These are phyloP conservation scores for Herpotrichia juniperi DNA, from an alignment of 2,329 filamentous ascomycete species.

Conservation along the genomic window DNA sequence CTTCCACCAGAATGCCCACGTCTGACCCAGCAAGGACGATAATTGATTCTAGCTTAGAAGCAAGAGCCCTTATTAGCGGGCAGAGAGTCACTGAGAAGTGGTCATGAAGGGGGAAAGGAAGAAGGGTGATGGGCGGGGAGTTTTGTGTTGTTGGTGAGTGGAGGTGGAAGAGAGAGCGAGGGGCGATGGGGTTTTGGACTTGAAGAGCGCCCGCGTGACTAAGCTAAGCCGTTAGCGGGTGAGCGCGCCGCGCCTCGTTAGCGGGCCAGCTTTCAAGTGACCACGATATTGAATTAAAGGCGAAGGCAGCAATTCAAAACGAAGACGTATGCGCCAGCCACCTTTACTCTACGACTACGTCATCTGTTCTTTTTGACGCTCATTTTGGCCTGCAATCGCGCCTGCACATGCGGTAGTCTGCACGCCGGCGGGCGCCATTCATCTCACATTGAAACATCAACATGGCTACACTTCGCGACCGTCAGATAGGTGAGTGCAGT, in stretches of 20 bases:
- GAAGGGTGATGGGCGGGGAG: slow-evolving; percentile 24
- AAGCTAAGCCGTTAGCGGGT: slow-evolving; percentile 5
- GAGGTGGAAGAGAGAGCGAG: slow-evolving; percentile 16
- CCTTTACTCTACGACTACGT: background rate
- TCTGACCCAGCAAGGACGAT: slow-evolving; percentile 38
- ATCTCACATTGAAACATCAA: slow-evolving; percentile 15
- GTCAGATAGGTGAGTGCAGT: slow-evolving; percentile 60
- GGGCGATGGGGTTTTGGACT: slow-evolving; percentile 22
- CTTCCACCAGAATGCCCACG: slow-evolving; percentile 32
- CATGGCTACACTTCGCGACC: slow-evolving; percentile 64
- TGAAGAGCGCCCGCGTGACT: slow-evolving; percentile 13
- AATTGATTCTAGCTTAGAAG: slow-evolving; percentile 42
- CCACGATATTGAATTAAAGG: background rate
- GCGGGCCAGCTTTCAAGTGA: slow-evolving; percentile 1
- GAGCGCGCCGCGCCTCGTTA: background rate
- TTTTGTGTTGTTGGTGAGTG: slow-evolving; percentile 26
- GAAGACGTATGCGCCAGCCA: background rate
- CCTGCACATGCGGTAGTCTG: slow-evolving; percentile 30
- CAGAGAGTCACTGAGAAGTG: slow-evolving; percentile 44
- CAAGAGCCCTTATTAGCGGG: slow-evolving; percentile 49
- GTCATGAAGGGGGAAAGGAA: slow-evolving; percentile 39
- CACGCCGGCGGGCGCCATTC: slow-evolving; percentile 30
- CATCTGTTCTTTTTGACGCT: background rate
- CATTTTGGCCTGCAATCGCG: too few species aligned
- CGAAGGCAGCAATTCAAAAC: background rate